phyloP scores from a whole-genome alignment of 2,329 filamentous ascomycete species.

The Bipolaris oryzae region DNA sequence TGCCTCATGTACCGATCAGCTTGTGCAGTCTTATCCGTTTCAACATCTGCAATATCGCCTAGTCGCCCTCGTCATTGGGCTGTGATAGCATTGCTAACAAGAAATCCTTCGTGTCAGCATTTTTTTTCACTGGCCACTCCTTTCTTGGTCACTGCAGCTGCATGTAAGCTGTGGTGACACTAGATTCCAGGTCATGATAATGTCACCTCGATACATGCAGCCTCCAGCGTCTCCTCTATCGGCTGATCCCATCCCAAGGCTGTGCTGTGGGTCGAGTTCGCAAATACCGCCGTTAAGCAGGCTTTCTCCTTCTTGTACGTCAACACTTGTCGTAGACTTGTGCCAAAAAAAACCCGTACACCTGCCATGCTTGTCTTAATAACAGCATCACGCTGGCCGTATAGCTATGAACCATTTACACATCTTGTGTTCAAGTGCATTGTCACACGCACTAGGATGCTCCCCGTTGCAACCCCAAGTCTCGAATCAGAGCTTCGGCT shows the following conservation, averaged over 20 bases:
- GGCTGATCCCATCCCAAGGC: too few relatives aligned
- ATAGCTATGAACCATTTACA: slow-evolving; percentile 6
- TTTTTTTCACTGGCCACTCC: slow-evolving; percentile 13
- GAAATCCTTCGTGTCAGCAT: slow-evolving; percentile 1
- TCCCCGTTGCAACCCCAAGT: slow-evolving; percentile 1
- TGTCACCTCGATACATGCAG: slow-evolving; percentile 7
- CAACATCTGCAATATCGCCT: slow-evolving; percentile 20
- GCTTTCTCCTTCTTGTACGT: too few relatives aligned
- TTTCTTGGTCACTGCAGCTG: slow-evolving; percentile 8
- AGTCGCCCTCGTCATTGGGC: slow-evolving; percentile 10
- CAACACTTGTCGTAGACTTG: not conserved
- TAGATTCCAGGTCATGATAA: not conserved
- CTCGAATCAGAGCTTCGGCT: slow-evolving; percentile 4
- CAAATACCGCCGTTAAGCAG: too few relatives aligned
- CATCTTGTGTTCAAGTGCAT: slow-evolving; percentile 7
- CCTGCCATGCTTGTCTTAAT: not conserved
- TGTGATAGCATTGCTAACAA: not conserved
- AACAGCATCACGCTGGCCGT: not conserved
- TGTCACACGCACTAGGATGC: slow-evolving; percentile 3
- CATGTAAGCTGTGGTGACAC: not conserved
- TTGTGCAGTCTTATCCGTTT: slow-evolving; percentile 14
- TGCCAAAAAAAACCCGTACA: not conserved
- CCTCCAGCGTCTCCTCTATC: not conserved
- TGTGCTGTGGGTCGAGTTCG: too few relatives aligned
- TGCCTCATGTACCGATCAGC: slow-evolving; percentile 13